These are phyloP conservation scores for Chlorella ohadii DNA, from an alignment of 139 green algal species.

Conservation along the genomic window DNA sequence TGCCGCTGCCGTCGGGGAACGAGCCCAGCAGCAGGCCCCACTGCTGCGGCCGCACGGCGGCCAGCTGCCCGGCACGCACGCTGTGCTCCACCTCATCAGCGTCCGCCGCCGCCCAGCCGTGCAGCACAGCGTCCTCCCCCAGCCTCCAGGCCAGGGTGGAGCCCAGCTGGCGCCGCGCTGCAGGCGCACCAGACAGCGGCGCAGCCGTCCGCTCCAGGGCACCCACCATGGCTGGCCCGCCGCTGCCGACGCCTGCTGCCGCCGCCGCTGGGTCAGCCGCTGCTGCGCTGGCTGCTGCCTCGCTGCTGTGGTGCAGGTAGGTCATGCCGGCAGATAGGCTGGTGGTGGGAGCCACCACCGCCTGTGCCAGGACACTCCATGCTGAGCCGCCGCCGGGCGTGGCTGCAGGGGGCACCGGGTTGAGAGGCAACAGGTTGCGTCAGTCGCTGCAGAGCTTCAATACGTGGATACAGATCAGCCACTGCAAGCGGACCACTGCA, in stretches of 20 bases:
- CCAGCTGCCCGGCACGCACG: neutral
- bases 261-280: neutral
- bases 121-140: conserved; percentile 21
- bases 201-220: neutral
- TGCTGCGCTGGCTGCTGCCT: neutral
- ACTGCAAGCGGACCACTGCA: no score
- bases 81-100: neutral
- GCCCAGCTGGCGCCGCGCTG: conserved; percentile 9
- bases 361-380: conserved; percentile 23
- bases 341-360: conserved; percentile 19
- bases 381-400: neutral
- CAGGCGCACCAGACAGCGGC: neutral
- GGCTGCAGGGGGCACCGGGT: neutral
- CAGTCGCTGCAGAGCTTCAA: no score
- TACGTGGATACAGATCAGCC: no score
- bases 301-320: conserved; percentile 19
- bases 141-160: conserved; percentile 28
- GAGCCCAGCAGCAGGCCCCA: conserved; percentile 39
- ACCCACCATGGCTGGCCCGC: neutral
- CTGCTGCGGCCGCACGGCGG: neutral
- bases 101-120: conserved; percentile 35
- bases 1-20: conserved; percentile 41
- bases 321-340: conserved; percentile 23
- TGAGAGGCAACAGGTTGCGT: no score
- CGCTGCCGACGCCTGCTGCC: neutral